These are phyloP conservation scores for Fraxinus nigra DNA, from an alignment of 305 asterid genomes.

Conservation along the genomic window DNA sequence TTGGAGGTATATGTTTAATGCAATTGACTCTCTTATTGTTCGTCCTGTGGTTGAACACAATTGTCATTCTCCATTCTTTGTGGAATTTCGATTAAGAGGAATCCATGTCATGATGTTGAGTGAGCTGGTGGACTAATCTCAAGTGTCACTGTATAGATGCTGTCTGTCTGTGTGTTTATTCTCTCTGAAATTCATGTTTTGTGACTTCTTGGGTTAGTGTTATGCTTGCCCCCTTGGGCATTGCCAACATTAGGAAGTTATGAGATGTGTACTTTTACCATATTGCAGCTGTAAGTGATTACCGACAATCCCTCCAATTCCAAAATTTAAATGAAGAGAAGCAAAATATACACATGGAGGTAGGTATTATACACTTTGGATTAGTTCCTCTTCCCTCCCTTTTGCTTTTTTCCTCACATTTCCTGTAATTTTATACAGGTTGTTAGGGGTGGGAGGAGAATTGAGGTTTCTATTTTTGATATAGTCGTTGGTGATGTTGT, in stretches of 20 bases:
- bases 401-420: constrained; percentile 4
- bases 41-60: background rate
- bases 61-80: background rate
- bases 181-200: background rate
- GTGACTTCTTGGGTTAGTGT: background rate
- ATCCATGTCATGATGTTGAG: background rate
- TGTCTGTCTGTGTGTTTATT: background rate
- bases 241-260: constrained; percentile 15
- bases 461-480: constrained; percentile 76
- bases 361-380: constrained; percentile 19
- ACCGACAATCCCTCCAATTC: constrained; percentile 91
- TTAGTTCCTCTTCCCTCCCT: background rate
- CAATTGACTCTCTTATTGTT: background rate
- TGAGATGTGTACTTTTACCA: constrained; percentile 5
- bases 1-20: background rate
- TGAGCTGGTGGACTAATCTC: background rate
- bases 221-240: background rate
- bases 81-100: background rate
- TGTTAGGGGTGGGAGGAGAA: constrained; percentile 77
- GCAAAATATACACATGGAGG: constrained; percentile 97
- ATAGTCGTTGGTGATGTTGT: constrained; percentile 85
- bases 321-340: constrained; percentile 95
- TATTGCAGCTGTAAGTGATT: constrained; percentile 85
- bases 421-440: constrained; percentile 51
- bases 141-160: background rate